Evolutionary conservation across 1,284 basidiomycete genomes (phyloP).

Genomic region (Cutaneotrichosporon cavernicola): DNA sequence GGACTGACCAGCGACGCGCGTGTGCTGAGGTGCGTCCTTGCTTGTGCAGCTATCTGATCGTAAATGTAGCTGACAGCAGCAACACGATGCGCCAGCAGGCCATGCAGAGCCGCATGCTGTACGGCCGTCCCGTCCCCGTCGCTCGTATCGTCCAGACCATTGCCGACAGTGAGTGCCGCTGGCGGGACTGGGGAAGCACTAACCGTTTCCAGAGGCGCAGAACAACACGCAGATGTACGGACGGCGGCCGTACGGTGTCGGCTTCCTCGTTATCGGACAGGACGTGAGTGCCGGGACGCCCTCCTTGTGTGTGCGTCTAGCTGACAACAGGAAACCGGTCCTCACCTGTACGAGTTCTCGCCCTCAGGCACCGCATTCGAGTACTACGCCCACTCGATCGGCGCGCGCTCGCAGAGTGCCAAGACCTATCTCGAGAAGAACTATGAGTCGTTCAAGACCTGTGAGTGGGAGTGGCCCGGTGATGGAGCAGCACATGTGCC

Average conservation of each 20-base stretch:
- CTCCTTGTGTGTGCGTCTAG: background rate
- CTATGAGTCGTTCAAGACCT: conserved; percentile 78
- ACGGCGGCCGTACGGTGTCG: conserved; percentile 94
- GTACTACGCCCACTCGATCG: conserved; percentile 98
- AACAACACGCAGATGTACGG: conserved; percentile 99
- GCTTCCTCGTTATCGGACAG: conserved; percentile 94
- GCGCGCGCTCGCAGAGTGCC: conserved; percentile 93
- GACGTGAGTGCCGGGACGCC: conserved; percentile 58
- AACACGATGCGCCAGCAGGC: conserved; percentile 99
- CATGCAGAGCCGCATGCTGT: conserved; percentile 90
- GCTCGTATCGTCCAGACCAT: conserved; percentile 89
- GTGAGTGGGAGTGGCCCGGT: conserved; percentile 57
- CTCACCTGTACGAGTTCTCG: conserved; percentile 97
- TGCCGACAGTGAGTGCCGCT: conserved; percentile 71
- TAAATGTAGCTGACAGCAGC: conserved; percentile 55
- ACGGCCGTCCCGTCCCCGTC: conserved; percentile 91
- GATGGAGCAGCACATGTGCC: background rate
- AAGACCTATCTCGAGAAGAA: conserved; percentile 98
- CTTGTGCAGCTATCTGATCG: background rate
- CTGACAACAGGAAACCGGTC: conserved; percentile 67
- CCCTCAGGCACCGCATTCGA: conserved; percentile 97
- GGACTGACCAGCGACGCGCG: conserved; percentile 97
- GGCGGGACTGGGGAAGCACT: background rate
- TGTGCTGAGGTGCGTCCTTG: conserved; percentile 72
- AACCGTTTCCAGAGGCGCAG: conserved; percentile 73